Conservation (phyloP, 345 rosid genomes). For the Excoecaria agallocha region DNA sequence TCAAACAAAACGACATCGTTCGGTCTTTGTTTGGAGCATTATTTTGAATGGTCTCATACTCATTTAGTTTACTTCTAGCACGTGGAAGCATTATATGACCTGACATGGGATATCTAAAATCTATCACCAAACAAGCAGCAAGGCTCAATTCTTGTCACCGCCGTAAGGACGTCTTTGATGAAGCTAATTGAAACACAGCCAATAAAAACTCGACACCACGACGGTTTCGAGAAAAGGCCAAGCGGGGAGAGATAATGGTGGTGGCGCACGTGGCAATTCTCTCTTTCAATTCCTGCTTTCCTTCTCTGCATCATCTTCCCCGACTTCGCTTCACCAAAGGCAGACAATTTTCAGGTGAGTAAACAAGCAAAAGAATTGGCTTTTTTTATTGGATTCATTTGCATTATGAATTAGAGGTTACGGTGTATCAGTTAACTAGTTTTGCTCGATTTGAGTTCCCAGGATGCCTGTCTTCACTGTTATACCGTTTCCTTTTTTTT, state of each 20-base stretch:
- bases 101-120: background rate
- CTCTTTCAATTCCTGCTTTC: constrained; percentile 38
- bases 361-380: too few species aligned
- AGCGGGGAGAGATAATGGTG: constrained; percentile 27
- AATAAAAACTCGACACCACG: background rate
- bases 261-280: constrained; percentile 35
- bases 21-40: background rate
- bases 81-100: background rate
- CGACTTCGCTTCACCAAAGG: constrained; percentile 36
- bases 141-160: background rate
- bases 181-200: background rate
- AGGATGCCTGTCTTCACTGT: background rate
- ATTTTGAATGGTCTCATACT: background rate
- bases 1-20: background rate
- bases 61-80: background rate
- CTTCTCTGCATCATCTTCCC: constrained; percentile 37
- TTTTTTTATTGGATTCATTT: background rate
- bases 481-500: background rate
- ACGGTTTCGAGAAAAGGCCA: constrained; percentile 3
- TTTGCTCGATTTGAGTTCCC: background rate
- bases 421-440: background rate
- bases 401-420: background rate
- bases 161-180: background rate
- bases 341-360: constrained; percentile 50
- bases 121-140: background rate